Evolutionary conservation across 1,139 yeast species (phyloP), one percentile per base, ranked within the genome.

Genomic region (Nematodospora anomalae): DNA sequence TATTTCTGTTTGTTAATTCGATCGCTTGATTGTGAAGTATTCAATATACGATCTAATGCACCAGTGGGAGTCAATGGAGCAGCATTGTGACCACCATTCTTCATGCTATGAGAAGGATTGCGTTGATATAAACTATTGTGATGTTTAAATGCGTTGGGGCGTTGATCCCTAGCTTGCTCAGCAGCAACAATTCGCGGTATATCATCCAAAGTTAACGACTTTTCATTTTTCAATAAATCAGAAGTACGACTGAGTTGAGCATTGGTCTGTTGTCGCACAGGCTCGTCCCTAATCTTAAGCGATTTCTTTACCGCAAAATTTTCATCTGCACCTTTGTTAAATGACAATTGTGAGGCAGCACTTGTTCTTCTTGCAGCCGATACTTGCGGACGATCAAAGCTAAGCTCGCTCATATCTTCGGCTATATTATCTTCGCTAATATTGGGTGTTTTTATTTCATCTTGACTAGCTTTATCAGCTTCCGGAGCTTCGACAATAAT

Each of bases 181-280:
- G 96, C 95, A 3, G 97, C 96, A 9, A 92, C 97, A 53, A 92
- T 90, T 48, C 97, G 74, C 5, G 97, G 96, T 49, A 92, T 92
- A 62, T 92, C 99, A 60, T 92, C 98, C 52, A 92, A 73, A 0
- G 97, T 90, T 39, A 92, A 74, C 1, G 95, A 83, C 50, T 86
- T 86, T 50, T 90, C 95, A 53, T 81, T 86, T 52, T 83, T 80
- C 41, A 87, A 71, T 35, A 84, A 64, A 47, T 81, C 86, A 1
- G 89, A 80, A 0, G 90, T 82, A 10, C 76, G 57, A 46, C 67
- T 73, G 32, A 71, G 61, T 38, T 64, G 65, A 27, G 57, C 59
- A 38, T 54, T 57, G n/a, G 64, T 57, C 3, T 52, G 34, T 34
- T 58, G 57, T 16, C 65, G 49, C 37, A 56, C 60, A 1, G 76